A percentile compares a stretch with the other conserved stretches of the same genome.
These are phyloP conservation scores for Aureobasidium lini DNA, from an alignment of 2,329 filamentous ascomycete genomes.

Conservation along the genomic window DNA sequence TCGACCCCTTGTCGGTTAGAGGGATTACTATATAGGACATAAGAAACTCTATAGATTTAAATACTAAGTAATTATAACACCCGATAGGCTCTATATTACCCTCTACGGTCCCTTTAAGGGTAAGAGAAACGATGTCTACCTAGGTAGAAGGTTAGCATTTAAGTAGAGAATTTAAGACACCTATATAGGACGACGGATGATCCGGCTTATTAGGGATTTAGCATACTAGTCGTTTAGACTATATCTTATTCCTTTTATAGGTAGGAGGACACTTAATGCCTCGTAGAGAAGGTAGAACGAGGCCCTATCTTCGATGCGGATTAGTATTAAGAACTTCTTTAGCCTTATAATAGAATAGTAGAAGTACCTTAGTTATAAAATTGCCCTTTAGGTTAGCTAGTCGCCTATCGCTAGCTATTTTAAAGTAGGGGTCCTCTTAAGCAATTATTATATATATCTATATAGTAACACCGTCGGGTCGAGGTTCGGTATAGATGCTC, in stretches of 20 bases:
- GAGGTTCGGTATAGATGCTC: neutral
- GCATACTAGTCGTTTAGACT: too few species aligned
- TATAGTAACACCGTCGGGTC: neutral
- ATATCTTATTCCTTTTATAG: too few species aligned
- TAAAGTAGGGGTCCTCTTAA: neutral
- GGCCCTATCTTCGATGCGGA: neutral
- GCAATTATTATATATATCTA: neutral
- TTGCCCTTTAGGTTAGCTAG: neutral
- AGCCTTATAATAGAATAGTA: neutral
- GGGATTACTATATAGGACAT: neutral
- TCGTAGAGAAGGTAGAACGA: neutral
- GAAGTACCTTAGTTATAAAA: neutral
- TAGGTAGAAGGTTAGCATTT: neutral
- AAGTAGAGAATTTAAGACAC: neutral
- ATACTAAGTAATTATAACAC: neutral
- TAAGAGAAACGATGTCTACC: neutral
- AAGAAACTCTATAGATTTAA: neutral
- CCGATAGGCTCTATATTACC: neutral
- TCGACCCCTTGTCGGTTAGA: neutral
- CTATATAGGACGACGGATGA: neutral
- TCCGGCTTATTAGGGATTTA: too few species aligned
- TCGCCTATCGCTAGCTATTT: neutral
- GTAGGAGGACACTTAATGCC: neutral
- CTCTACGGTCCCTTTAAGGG: neutral
- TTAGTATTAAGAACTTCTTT: neutral